phyloP scores from a whole-genome alignment of 1,284 basidiomycete species.

The Austropuccinia psidii region DNA sequence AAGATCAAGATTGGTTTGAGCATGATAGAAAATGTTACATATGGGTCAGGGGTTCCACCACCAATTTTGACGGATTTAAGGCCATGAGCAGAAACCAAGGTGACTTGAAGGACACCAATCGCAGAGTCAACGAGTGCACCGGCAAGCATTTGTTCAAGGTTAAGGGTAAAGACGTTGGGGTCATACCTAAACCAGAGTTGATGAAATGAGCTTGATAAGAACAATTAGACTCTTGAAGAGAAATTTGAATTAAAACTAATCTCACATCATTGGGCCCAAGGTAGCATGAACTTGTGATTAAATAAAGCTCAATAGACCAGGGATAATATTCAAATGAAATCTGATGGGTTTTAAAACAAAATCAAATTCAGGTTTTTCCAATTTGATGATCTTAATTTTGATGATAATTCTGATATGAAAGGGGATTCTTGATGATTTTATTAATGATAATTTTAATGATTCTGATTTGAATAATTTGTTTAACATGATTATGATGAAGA shows the following conservation, averaged over 20 bases:
- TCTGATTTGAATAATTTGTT: too few species aligned
- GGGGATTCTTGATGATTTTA: too few species aligned
- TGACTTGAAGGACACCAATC: slow-evolving; percentile 83
- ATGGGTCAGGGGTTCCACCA: slow-evolving; percentile 92
- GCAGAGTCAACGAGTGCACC: slow-evolving; percentile 74
- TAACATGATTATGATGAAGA: too few species aligned
- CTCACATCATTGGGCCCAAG: slow-evolving; percentile 45
- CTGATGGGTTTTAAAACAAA: slow-evolving; percentile 93
- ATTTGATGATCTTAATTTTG: too few species aligned
- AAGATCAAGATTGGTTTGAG: slow-evolving; percentile 50
- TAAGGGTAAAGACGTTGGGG: slow-evolving; percentile 83
- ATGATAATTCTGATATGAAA: too few species aligned
- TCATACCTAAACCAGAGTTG: slow-evolving; percentile 82
- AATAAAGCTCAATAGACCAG: slow-evolving; percentile 84
- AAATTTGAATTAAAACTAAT: too few species aligned
- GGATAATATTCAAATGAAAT: slow-evolving; percentile 79
- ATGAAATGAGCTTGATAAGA: slow-evolving; percentile 38
- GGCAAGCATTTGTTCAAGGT: slow-evolving; percentile 88
- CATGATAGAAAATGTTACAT: slow-evolving; percentile 66
- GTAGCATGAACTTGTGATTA: slow-evolving; percentile 75
- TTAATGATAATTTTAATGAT: too few species aligned
- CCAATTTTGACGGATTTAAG: slow-evolving; percentile 65
- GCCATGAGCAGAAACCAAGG: slow-evolving; percentile 62
- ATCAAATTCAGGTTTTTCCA: slow-evolving; percentile 87
- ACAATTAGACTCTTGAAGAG: not conserved